A percentile compares a stretch with the other conserved stretches of the same genome.
Conservation (phyloP, 306 rosid genomes). For the Begonia fuchsioides region DNA sequence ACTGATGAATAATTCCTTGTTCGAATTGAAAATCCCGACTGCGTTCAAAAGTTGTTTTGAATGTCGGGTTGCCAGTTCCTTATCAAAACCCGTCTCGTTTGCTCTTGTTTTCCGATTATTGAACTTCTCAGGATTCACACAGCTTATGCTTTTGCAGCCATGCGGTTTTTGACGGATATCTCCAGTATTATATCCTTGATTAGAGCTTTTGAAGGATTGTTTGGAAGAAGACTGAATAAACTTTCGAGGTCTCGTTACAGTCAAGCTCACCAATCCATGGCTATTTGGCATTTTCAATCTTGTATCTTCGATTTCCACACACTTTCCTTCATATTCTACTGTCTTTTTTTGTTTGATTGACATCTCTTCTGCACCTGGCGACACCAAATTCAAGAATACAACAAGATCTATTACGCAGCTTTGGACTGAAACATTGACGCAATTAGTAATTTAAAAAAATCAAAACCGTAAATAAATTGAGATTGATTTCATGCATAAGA, state of each 20-base stretch:
- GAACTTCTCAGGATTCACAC: slow-evolving; percentile 18
- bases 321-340: no score
- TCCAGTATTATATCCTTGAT: not conserved
- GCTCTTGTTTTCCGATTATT: slow-evolving; percentile 24
- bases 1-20: slow-evolving; percentile 51
- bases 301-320: no score
- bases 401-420: no score
- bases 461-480: no score
- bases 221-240: slow-evolving; percentile 9
- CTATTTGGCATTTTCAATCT: no score
- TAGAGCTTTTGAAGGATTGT: slow-evolving; percentile 4
- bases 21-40: slow-evolving; percentile 48
- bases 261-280: no score
- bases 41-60: slow-evolving; percentile 53
- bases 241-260: not conserved
- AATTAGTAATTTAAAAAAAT: no score
- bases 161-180: slow-evolving; percentile 23
- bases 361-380: no score
- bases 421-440: no score
- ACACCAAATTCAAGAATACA: no score
- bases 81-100: slow-evolving; percentile 30
- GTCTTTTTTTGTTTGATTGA: no score
- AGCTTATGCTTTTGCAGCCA: slow-evolving; percentile 29
- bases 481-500: no score
- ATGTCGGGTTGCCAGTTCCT: slow-evolving; percentile 29